phyloP scores from a whole-genome alignment of 2,329 filamentous ascomycete genomes.

The Fusarium sp. region DNA sequence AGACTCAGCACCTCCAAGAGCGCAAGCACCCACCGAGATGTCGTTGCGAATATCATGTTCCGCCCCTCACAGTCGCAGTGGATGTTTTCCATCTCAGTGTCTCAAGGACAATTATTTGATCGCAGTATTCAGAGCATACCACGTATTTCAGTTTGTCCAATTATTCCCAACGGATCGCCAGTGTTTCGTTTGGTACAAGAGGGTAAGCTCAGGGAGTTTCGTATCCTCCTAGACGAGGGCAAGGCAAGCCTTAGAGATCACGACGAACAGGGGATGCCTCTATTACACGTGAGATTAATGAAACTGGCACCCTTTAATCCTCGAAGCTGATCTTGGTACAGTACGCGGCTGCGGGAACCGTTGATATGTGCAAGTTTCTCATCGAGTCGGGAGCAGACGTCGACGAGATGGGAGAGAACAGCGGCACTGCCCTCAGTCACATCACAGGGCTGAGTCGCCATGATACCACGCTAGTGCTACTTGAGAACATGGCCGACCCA shows the following conservation, averaged over 20 bases:
- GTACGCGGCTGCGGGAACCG: conserved; percentile 19
- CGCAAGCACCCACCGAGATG: background rate
- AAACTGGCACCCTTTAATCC: background rate
- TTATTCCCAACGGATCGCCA: conserved; percentile 5
- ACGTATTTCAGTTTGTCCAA: conserved; percentile 19
- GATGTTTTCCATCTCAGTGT: conserved; percentile 20
- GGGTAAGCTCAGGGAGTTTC: conserved; percentile 4
- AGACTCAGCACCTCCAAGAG: background rate
- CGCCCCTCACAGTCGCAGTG: background rate
- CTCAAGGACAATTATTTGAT: conserved; percentile 31
- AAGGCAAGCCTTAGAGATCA: conserved; percentile 28
- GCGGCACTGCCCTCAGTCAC: conserved; percentile 9
- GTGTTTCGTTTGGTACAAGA: conserved; percentile 16
- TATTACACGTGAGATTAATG: conserved; percentile 18
- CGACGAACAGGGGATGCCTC: conserved; percentile 22
- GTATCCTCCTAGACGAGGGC: background rate
- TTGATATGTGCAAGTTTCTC: conserved; percentile 27
- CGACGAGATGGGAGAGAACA: conserved; percentile 23
- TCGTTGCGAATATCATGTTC: conserved; percentile 23
- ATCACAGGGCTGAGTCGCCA: conserved; percentile 5
- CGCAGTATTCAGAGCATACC: conserved; percentile 29
- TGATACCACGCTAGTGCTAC: conserved; percentile 15
- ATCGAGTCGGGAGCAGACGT: conserved; percentile 27
- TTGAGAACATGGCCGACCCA: conserved; percentile 27
- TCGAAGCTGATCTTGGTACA: background rate